Conservation (phyloP, 331 rosid species). For the Prunus yedoensis region DNA sequence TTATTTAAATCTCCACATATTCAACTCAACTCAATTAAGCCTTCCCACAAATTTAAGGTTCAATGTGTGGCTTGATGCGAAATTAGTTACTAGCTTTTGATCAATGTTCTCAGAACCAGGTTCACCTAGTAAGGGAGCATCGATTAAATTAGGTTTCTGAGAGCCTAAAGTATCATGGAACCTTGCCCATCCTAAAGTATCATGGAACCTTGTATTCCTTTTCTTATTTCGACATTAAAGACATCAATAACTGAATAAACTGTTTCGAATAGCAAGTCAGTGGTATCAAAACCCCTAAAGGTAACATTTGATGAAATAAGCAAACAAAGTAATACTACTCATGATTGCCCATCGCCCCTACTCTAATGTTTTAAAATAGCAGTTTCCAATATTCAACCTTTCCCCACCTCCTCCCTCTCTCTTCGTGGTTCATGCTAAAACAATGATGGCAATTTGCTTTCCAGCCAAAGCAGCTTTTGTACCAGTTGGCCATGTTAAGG, state of each 20-base stretch:
- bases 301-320: neutral
- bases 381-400: neutral
- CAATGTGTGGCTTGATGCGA: neutral
- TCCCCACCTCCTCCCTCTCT: neutral
- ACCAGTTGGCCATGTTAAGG: neutral
- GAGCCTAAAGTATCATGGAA: conserved; percentile 4
- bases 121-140: neutral
- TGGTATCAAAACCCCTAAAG: neutral
- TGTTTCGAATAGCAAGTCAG: neutral
- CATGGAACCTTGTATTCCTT: neutral
- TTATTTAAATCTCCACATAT: neutral
- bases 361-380: neutral
- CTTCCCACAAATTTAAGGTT: neutral
- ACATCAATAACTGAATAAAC: neutral
- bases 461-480: neutral
- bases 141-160: neutral
- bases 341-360: neutral
- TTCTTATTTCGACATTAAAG: neutral
- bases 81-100: conserved; percentile 3
- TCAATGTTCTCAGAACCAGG: neutral
- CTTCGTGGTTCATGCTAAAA: neutral
- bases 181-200: neutral
- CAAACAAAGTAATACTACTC: neutral
- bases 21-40: neutral
- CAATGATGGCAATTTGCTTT: neutral